phyloP scores from a whole-genome alignment of 495 filamentous ascomycete genomes.

The Hyphodiscus hymeniophilus region DNA sequence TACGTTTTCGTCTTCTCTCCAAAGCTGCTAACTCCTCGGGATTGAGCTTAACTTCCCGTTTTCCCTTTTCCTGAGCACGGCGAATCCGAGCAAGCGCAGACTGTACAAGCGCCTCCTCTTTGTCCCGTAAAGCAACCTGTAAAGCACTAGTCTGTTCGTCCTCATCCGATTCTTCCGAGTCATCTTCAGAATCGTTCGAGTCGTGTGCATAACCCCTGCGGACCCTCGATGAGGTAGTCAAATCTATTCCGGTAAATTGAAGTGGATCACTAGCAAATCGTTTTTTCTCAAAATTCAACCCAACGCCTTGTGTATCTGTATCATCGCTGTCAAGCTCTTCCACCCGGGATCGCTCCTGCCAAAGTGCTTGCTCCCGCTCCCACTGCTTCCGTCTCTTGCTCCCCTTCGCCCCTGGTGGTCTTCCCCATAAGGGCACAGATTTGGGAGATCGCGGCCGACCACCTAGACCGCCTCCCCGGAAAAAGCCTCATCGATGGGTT shows the following conservation, averaged over 20 bases:
- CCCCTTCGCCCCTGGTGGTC: constrained; percentile 84
- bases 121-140: constrained; percentile 49
- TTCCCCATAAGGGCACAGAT: constrained; percentile 93
- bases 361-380: constrained; percentile 38
- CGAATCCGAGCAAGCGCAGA: constrained; percentile 69
- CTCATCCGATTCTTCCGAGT: constrained; percentile 34
- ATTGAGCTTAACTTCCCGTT: constrained; percentile 65
- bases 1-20: constrained; percentile 52
- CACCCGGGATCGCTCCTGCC: constrained; percentile 44
- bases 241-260: constrained; percentile 53
- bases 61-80: constrained; percentile 63
- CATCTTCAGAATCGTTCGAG: constrained; percentile 38
- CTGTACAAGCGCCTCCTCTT: constrained; percentile 66
- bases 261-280: constrained; percentile 50
- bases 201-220: constrained; percentile 38
- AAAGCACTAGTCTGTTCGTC: constrained; percentile 40
- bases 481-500: constrained; percentile 99
- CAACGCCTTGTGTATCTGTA: constrained; percentile 51
- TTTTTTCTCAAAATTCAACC: constrained; percentile 34
- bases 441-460: constrained; percentile 99
- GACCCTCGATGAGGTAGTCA: constrained; percentile 27
- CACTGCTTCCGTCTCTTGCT: constrained; percentile 49
- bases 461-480: constrained; percentile 99
- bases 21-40: constrained; percentile 69
- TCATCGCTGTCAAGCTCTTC: constrained; percentile 67